Evolutionary conservation across 2,329 filamentous ascomycete genomes (phyloP), one percentile per base, ranked within the genome.

Genomic region (Diplodia seriata): DNA sequence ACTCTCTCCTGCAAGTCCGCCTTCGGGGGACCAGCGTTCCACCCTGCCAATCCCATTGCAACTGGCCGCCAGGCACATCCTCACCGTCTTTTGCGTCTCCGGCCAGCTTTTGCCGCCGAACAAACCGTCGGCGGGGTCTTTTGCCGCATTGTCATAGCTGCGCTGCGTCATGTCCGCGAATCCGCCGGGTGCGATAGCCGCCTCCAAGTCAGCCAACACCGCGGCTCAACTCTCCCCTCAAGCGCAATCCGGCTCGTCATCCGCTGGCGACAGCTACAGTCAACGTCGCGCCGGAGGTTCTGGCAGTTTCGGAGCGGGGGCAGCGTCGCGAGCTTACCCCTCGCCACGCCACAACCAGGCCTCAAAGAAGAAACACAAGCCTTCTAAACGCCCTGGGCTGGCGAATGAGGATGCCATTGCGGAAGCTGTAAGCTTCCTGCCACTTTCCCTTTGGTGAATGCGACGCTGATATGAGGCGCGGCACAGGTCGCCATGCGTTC

Each of bases 341-440:
- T 78, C 86, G 57, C 87, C 91, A 63, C 87, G 94, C 73, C 97
- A 92, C 79, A 88, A 85, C 65, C 94, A 98, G 81, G 84, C 83
- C 54, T 84, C 86, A 65, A 91, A 90, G 79, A 94, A 90, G 77
- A 93, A 95, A 79, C 93, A 97, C 81, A 93, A 92, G 77, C 88
- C 88, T 71, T 91, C 93, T 75, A 90, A 90, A 74, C 89, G 90
- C 75, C 91, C 93, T 57, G 84, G 86, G 68, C 83, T 90, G 72
- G 86, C 90, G 77, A 89, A 94, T 82, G 93, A 97, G 82, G 93
- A 97, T 86, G 88, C 88, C 74, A 90, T 96, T 87, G 93, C 89
- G 71, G 93, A 97, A 83, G 85, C 86, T 73, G 86, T 94, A 82
- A 79, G 87, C 85, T 49, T n/a, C n/a, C 31, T 23, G 68, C 43